Evolutionary conservation across 2,329 filamentous ascomycete genomes (phyloP), one percentile per base, ranked within the genome.

Genomic region (Hortaea sp.): DNA sequence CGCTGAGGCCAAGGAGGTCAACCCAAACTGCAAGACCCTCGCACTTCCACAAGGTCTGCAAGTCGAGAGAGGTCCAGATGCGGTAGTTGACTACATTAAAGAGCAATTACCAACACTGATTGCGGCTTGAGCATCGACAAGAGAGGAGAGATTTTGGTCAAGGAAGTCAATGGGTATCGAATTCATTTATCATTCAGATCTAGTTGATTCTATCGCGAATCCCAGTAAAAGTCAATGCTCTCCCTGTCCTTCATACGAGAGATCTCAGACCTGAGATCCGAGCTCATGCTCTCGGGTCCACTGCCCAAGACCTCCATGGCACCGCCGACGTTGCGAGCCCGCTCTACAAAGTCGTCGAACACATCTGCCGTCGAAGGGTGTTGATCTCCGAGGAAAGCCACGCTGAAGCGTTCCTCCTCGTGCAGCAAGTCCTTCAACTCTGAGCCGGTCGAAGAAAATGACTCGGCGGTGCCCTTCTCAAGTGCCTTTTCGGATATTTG

Each of bases 31-130:
- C 50, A 73, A 70, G 57, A 74, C 70, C 1, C 69, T 75, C 55
- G 73, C 73, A 0, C 71, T 78, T 41, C 75, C 76, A 0, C 68
- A 74, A 30, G 75, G 75, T 0, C 55, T 79, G 43, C 74, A 78
- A 52, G 71, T 75, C 2, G 65, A 75, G 49, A 67, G 63, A 45
- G 75, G 75, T 0, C 74, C 75, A 0, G 75, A 78, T 58, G 75
- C 71, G 3, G 66, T 78, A n/a, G 72, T 78, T 1, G 72, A 75
- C 44, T 73, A 72, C 56, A 58, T 78, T 40, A 60, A 67, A 35
- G 67, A 70, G 53, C 59, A 69, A 43, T 53, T 72, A 11, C 69
- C 68, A 6, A 49, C 41, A 6, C 29, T 51, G 31, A 20, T 51
- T 39, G 39, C 28, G 40, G 43, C 27, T 34, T 45, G 42, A 44